Evolutionary conservation across 352 stramenopile species (phyloP).

Genomic region (Globisporangium parvum): DNA sequence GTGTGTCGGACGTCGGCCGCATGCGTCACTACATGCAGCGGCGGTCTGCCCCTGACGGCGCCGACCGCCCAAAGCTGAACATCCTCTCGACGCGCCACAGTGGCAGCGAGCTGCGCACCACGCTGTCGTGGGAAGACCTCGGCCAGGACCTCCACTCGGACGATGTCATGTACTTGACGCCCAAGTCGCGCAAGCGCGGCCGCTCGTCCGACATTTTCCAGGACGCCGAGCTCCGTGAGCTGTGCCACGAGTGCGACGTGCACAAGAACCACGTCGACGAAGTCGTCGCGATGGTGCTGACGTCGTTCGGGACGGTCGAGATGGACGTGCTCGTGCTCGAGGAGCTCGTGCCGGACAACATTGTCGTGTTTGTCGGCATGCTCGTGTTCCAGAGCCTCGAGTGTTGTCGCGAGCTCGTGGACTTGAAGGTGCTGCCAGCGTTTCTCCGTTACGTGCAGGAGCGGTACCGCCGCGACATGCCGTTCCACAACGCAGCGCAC

Average conservation of each 20-base stretch:
- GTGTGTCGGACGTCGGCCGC: constrained; percentile 28
- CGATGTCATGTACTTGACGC: constrained; percentile 35
- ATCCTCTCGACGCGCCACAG: constrained; percentile 36
- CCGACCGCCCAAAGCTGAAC: constrained; percentile 34
- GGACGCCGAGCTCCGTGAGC: constrained; percentile 38
- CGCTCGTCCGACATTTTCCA: constrained; percentile 40
- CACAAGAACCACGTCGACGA: constrained; percentile 29
- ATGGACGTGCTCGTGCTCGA: constrained; percentile 70
- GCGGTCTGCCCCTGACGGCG: constrained; percentile 30
- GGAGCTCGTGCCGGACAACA: constrained; percentile 53
- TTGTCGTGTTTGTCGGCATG: constrained; percentile 62
- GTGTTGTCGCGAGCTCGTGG: constrained; percentile 40
- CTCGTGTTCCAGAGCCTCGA: constrained; percentile 69
- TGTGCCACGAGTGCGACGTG: constrained; percentile 45
- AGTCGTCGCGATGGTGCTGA: constrained; percentile 43
- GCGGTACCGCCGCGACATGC: constrained; percentile 56
- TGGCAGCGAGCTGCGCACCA: constrained; percentile 35
- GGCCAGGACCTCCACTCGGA: constrained; percentile 26
- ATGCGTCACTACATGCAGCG: constrained; percentile 40
- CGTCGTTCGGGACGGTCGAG: constrained; percentile 53
- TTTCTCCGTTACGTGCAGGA: constrained; percentile 63
- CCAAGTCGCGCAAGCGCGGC: constrained; percentile 42
- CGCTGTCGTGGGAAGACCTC: constrained; percentile 41
- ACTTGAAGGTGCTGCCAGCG: constrained; percentile 37
- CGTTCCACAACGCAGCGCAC: constrained; percentile 81